These are phyloP conservation scores for Cladosporium austrohemisphaericum DNA, from an alignment of 2,329 filamentous ascomycete genomes.

Conservation along the genomic window DNA sequence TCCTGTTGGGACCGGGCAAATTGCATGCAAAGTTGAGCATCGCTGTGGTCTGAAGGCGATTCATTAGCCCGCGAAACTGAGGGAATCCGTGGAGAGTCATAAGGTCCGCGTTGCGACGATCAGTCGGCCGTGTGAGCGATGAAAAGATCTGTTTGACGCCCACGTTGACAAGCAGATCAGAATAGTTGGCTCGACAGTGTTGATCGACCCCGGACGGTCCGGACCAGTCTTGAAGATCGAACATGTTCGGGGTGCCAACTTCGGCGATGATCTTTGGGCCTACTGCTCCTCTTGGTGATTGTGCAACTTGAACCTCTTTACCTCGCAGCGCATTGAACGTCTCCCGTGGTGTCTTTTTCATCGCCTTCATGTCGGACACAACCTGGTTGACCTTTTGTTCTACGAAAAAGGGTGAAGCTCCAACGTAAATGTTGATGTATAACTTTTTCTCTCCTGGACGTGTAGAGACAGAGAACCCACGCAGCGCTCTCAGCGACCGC, in stretches of 20 bases:
- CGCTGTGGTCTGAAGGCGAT: neutral
- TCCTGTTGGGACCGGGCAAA: neutral
- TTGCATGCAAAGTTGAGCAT: constrained; percentile 15
- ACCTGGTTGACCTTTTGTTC: neutral
- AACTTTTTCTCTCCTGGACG: neutral
- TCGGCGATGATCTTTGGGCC: too few relatives aligned
- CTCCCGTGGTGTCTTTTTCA: neutral
- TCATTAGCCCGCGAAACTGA: neutral
- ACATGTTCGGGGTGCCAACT: too few relatives aligned
- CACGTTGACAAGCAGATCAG: too few relatives aligned
- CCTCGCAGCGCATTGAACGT: neutral
- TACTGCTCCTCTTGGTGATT: too few relatives aligned
- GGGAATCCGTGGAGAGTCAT: neutral
- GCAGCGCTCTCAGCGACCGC: neutral
- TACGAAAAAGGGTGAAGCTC: neutral
- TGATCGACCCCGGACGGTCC: too few relatives aligned
- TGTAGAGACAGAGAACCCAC: neutral
- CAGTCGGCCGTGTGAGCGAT: too few relatives aligned
- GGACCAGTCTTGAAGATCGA: too few relatives aligned
- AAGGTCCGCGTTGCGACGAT: too few relatives aligned
- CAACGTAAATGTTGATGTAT: neutral
- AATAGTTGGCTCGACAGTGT: too few relatives aligned
- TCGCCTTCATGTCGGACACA: neutral
- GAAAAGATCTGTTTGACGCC: too few relatives aligned
- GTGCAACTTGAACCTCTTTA: too few relatives aligned